phyloP scores from a whole-genome alignment of 768 basidiomycete species.

The Cyclocybe aegerita region DNA sequence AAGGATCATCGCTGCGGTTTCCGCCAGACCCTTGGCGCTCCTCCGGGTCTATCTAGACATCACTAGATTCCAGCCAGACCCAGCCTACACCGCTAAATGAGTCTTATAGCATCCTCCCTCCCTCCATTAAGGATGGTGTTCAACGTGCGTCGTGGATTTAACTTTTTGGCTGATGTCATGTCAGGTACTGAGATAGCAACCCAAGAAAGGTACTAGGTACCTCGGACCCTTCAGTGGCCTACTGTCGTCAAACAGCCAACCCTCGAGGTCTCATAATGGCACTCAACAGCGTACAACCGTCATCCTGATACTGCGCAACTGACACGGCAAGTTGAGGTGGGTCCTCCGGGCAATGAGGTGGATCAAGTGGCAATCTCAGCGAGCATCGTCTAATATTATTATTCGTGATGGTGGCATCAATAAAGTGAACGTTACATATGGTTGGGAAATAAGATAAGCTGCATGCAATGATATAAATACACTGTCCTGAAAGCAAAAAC shows the following conservation, averaged over 20 bases:
- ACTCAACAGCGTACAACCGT: too few relatives aligned
- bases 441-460: slow-evolving; percentile 22
- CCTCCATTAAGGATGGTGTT: background rate
- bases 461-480: slow-evolving; percentile 32
- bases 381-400: too few relatives aligned
- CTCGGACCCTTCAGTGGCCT: too few relatives aligned
- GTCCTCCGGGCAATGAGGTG: too few relatives aligned
- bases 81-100: background rate
- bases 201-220: too few relatives aligned
- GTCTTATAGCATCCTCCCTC: background rate
- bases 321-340: too few relatives aligned
- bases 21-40: background rate
- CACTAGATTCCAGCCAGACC: slow-evolving; percentile 8
- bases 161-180: slow-evolving; percentile 3
- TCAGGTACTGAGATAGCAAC: too few relatives aligned
- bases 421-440: slow-evolving; percentile 8
- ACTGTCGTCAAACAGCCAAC: too few relatives aligned
- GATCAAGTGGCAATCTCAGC: too few relatives aligned
- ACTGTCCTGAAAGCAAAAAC: slow-evolving; percentile 25
- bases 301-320: too few relatives aligned
- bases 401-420: too few relatives aligned
- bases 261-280: too few relatives aligned
- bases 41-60: slow-evolving; percentile 15
- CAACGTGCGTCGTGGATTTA: background rate
- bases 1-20: background rate